Conservation (phyloP, 495 filamentous ascomycete genomes). For the Lepraria neglecta region DNA sequence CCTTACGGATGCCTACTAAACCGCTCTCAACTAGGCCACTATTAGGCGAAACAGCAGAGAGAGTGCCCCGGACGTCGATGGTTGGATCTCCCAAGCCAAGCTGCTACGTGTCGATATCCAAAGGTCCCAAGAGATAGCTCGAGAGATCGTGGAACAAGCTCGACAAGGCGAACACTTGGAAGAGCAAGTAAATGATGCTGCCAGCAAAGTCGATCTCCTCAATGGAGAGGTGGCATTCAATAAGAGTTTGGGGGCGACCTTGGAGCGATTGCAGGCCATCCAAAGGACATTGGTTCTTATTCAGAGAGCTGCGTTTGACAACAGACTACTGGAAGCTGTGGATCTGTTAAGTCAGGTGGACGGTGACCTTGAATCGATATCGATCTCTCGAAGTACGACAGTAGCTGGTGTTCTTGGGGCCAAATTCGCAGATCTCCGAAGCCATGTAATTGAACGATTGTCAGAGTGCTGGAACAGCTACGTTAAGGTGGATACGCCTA, state of each 20-base stretch:
- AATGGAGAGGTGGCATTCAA: slow-evolving; percentile 73
- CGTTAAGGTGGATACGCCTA: slow-evolving; percentile 28
- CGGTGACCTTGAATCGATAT: slow-evolving; percentile 30
- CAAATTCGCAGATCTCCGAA: slow-evolving; percentile 29
- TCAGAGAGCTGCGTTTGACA: slow-evolving; percentile 32
- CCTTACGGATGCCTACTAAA: neutral
- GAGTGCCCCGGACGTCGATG: slow-evolving; percentile 67
- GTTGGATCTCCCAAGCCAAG: slow-evolving; percentile 78
- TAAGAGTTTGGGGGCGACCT: slow-evolving; percentile 53
- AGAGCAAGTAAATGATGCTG: slow-evolving; percentile 56
- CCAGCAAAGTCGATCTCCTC: slow-evolving; percentile 63
- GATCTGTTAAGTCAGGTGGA: slow-evolving; percentile 48
- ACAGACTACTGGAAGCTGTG: slow-evolving; percentile 30
- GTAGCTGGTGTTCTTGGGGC: slow-evolving; percentile 32
- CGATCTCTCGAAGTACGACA: slow-evolving; percentile 30
- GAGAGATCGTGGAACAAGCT: slow-evolving; percentile 66
- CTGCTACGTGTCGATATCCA: slow-evolving; percentile 78
- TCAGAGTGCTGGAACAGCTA: slow-evolving; percentile 36
- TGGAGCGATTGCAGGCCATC: slow-evolving; percentile 54
- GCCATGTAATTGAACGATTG: slow-evolving; percentile 29
- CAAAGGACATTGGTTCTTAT: slow-evolving; percentile 36
- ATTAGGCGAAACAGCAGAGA: slow-evolving; percentile 67
- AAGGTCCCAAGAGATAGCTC: slow-evolving; percentile 61
- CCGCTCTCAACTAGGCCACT: slow-evolving; percentile 46
- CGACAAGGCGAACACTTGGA: slow-evolving; percentile 56